These are phyloP conservation scores for Penicillium manginii DNA, from an alignment of 495 filamentous ascomycete genomes.

Conservation along the genomic window DNA sequence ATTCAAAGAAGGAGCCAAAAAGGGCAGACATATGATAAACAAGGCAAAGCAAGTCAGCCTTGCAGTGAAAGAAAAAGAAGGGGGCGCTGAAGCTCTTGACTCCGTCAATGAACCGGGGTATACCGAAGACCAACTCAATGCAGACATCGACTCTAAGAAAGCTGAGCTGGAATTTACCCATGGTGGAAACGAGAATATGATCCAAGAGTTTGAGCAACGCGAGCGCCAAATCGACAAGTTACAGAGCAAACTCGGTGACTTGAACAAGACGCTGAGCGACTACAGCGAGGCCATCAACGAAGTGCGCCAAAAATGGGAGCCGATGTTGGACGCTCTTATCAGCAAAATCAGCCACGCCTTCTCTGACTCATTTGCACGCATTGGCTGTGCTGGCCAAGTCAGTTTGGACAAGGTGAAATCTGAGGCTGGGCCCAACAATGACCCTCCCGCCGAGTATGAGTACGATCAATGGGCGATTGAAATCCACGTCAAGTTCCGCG, in stretches of 20 bases:
- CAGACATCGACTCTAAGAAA: constrained; percentile 73
- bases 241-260: constrained; percentile 47
- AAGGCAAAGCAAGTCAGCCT: constrained; percentile 37
- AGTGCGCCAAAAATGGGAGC: constrained; percentile 74
- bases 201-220: constrained; percentile 79
- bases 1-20: constrained; percentile 32
- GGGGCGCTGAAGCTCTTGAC: constrained; percentile 36
- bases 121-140: constrained; percentile 66
- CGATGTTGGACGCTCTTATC: constrained; percentile 76
- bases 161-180: constrained; percentile 79
- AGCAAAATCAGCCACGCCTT: constrained; percentile 86
- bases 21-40: constrained; percentile 37
- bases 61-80: constrained; percentile 20
- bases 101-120: constrained; percentile 39
- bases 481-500: constrained; percentile 91
- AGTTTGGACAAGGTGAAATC: constrained; percentile 56
- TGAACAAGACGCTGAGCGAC: constrained; percentile 50
- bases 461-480: constrained; percentile 94
- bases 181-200: constrained; percentile 74
- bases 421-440: constrained; percentile 36
- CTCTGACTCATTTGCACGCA: constrained; percentile 85
- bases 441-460: constrained; percentile 65
- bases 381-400: constrained; percentile 95
- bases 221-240: constrained; percentile 60
- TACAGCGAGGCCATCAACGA: constrained; percentile 60